Conservation (phyloP, 2,329 filamentous ascomycete genomes). For the Aspergillus phoenicis region DNA sequence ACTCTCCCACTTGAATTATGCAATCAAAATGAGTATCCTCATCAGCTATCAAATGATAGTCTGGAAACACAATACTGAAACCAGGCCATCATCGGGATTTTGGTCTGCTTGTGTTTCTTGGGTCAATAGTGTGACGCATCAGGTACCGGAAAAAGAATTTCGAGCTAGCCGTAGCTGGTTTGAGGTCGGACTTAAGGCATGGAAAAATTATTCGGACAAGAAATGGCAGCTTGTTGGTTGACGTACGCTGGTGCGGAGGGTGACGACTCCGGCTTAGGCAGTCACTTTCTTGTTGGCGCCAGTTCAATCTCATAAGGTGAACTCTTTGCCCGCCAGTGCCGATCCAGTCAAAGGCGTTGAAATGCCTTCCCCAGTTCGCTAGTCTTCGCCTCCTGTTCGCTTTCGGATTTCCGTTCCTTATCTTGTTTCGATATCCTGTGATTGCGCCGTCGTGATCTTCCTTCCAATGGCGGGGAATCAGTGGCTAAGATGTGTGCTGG, state of each 20-base stretch:
- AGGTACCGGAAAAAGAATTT: background rate
- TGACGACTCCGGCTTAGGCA: conserved; percentile 4
- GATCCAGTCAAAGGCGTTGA: background rate
- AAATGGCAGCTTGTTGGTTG: background rate
- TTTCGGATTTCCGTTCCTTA: background rate
- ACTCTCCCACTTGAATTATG: background rate
- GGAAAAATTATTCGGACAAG: background rate
- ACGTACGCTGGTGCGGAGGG: background rate
- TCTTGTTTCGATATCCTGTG: background rate
- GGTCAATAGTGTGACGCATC: background rate
- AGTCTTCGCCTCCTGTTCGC: background rate
- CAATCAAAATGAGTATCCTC: background rate
- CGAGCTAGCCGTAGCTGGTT: background rate
- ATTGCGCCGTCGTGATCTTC: background rate
- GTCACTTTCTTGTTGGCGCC: background rate
- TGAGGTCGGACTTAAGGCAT: background rate
- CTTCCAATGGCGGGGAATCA: background rate
- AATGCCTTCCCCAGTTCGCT: background rate
- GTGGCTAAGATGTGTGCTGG: conserved; percentile 1
- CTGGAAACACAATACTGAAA: background rate
- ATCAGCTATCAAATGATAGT: background rate
- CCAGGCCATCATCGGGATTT: background rate
- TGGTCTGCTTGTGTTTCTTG: background rate
- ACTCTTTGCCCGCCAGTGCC: background rate
- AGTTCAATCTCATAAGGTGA: background rate